These are phyloP conservation scores for Puccinia sorghi DNA, from an alignment of 1,284 basidiomycete species.

Conservation along the genomic window DNA sequence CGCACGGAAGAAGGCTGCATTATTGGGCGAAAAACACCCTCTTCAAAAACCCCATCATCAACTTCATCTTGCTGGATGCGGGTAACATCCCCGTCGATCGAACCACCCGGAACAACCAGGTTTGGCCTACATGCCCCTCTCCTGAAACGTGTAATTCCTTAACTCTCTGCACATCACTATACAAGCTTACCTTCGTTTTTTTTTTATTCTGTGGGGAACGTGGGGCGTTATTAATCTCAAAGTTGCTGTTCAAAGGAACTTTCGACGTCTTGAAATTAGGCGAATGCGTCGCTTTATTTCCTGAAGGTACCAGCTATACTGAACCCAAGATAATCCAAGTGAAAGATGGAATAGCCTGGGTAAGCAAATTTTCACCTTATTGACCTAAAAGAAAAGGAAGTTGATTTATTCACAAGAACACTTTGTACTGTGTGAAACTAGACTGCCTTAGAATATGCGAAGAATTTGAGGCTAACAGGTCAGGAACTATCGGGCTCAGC, in stretches of 20 bases:
- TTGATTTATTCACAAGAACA: not conserved
- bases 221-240: not conserved
- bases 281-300: constrained; percentile 46
- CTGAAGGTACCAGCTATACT: constrained; percentile 45
- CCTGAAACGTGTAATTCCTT: no score
- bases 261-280: constrained; percentile 50
- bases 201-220: not conserved
- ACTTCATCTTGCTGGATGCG: constrained; percentile 37
- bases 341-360: constrained; percentile 48
- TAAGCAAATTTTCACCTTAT: not conserved
- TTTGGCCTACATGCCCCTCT: not conserved
- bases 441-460: constrained; percentile 49
- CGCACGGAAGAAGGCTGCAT: constrained; percentile 40
- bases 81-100: constrained; percentile 49
- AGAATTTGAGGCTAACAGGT: constrained; percentile 35
- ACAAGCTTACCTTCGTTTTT: not conserved
- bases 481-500: constrained; percentile 15
- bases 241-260: constrained; percentile 48
- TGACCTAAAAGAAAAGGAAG: not conserved
- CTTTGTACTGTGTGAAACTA: not conserved
- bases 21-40: constrained; percentile 49
- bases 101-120: constrained; percentile 44
- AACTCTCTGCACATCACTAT: not conserved
- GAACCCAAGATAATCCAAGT: constrained; percentile 42
- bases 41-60: constrained; percentile 47